Base-by-base conservation (phyloP, 352 stramenopile genomes). In the Pythium grandisporangium region DNA sequence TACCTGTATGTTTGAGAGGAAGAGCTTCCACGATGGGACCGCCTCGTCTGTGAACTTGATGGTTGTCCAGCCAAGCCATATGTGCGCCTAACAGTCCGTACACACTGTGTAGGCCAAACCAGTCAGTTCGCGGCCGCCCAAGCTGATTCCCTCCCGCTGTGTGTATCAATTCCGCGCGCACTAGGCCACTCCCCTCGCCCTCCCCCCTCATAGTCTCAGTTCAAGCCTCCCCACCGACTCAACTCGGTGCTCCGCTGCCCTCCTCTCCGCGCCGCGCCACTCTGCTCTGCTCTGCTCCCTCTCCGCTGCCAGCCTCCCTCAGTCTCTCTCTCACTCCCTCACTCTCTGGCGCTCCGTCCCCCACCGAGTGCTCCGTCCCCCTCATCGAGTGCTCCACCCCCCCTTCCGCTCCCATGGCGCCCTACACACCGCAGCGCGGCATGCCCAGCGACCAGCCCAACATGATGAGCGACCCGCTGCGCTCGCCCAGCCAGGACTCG, bases 211-310 rank as follows among this genome's bases (percentile, higher is more conserved):
- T n/a, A n/a, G n/a, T n/a, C n/a, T n/a, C n/a, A n/a, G n/a, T n/a
- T n/a, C n/a, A n/a, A n/a, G n/a, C n/a, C n/a, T n/a, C n/a, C n/a
- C n/a, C n/a, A n/a, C n/a, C n/a, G n/a, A n/a, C n/a, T n/a, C n/a
- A n/a, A 63, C 33, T 40, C 53, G 16, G 68, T 66, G 42, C 64
- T 59, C 23, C 72, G 58, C 2, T 62, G 68, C 8, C 63, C 73
- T 36, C 75, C 78, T 48, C 65, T 78, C 54, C 75, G 60, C 8
- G 40, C 78, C 47, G 50, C 8, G 27, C 8, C 27, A 32, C 27
- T 13, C 27, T 13, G 8, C 27, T 13, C 13, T 32, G 8, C 27
- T 32, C 27, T 32, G 8, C 27, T 32, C 8, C 13, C 27, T 13
- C 8, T 32, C 27, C 27, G 13, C 27, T 8, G 27, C 27, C 27